These are phyloP conservation scores for Fusarium udum DNA, from an alignment of 2,329 filamentous ascomycete species.

Conservation along the genomic window DNA sequence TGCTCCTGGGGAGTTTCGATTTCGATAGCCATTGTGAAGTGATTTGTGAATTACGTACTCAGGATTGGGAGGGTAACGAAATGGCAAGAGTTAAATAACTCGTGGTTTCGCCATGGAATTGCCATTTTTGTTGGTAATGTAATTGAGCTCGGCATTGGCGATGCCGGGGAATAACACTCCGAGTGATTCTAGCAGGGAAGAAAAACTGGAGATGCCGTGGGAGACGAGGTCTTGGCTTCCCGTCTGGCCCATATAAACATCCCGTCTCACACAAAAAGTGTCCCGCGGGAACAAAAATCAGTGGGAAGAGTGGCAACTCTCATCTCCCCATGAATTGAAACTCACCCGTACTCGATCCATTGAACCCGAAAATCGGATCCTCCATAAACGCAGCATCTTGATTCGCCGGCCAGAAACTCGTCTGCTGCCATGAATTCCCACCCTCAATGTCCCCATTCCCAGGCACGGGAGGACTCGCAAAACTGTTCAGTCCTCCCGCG, in stretches of 20 bases:
- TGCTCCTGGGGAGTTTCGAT: not conserved
- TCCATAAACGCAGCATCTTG: conserved; percentile 34
- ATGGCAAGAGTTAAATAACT: conserved; percentile 17
- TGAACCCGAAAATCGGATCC: conserved; percentile 47
- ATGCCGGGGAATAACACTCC: not conserved
- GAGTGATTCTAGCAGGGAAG: not conserved
- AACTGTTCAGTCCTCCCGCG: conserved; percentile 3
- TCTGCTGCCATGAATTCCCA: conserved; percentile 13
- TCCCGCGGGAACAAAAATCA: not conserved
- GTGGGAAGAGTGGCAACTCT: not conserved
- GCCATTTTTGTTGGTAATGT: not conserved
- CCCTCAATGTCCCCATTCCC: not conserved
- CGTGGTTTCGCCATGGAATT: not conserved
- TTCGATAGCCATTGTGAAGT: conserved; percentile 14
- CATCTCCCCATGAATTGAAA: conserved; percentile 29
- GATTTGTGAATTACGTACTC: not conserved
- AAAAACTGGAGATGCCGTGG: conserved; percentile 1
- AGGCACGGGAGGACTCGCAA: not conserved
- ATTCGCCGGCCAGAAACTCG: conserved; percentile 12
- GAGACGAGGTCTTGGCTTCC: not conserved
- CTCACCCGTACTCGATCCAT: conserved; percentile 44
- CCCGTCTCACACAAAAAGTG: not conserved
- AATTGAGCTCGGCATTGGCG: not conserved
- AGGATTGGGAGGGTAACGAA: not conserved
- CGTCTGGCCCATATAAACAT: not conserved